Evolutionary conservation across 2,329 filamentous ascomycete species (phyloP).

Genomic region (Alternaria novae-zelandiae): DNA sequence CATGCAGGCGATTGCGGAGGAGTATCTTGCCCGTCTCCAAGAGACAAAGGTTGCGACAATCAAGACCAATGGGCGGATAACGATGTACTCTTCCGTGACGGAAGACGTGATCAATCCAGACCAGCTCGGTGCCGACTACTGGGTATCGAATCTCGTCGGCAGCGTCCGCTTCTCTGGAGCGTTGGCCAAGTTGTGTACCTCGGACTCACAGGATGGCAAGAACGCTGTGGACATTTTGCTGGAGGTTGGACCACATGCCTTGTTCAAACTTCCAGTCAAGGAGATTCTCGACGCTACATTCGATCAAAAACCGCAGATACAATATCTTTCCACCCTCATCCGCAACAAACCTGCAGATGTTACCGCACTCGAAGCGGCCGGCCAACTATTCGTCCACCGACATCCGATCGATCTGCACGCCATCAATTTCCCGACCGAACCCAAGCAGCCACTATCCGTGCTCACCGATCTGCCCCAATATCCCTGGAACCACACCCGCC

Average conservation of each 20-base stretch:
- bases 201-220: neutral
- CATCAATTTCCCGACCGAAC: conserved; percentile 12
- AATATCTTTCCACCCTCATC: conserved; percentile 11
- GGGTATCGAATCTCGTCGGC: conserved; percentile 32
- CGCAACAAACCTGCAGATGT: conserved; percentile 13
- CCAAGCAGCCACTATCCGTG: conserved; percentile 5
- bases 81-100: conserved; percentile 26
- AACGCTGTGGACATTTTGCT: conserved; percentile 7
- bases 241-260: conserved; percentile 21
- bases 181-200: neutral
- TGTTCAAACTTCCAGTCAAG: conserved; percentile 12
- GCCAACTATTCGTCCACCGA: neutral
- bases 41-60: conserved; percentile 2
- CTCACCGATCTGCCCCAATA: conserved; percentile 40
- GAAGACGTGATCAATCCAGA: conserved; percentile 5
- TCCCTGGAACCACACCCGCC: conserved; percentile 40
- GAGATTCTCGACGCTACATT: conserved; percentile 5
- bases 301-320: conserved; percentile 1
- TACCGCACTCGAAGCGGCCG: conserved; percentile 11
- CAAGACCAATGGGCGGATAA: neutral
- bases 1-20: conserved; percentile 37
- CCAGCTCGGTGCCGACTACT: conserved; percentile 29
- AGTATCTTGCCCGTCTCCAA: conserved; percentile 19
- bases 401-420: conserved; percentile 7
- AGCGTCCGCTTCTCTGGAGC: conserved; percentile 20